Percentiles rank a stretch among this genome's conserved stretches.
Evolutionary conservation across 169 alveolate genomes (phyloP).

Genomic region (Fabrea salina): DNA sequence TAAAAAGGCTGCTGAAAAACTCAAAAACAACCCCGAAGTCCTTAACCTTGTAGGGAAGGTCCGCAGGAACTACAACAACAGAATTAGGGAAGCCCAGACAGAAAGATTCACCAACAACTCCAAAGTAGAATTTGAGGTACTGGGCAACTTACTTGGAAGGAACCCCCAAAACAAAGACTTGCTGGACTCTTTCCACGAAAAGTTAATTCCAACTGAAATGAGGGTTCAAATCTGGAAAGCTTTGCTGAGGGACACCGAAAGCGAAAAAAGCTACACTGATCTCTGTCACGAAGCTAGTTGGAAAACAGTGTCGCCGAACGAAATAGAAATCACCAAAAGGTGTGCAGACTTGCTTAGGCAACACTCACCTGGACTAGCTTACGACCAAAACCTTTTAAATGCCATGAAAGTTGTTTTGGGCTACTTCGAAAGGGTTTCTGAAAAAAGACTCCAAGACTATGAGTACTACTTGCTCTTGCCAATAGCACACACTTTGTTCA

Average conservation of each 20-base stretch:
- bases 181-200: constrained; percentile 14
- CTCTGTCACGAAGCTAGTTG: neutral
- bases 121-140: neutral
- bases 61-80: neutral
- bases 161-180: neutral
- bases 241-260: constrained; percentile 6
- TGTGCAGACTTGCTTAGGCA: constrained; percentile 12
- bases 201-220: neutral
- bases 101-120: constrained; percentile 25
- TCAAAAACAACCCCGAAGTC: neutral
- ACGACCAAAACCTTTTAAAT: neutral
- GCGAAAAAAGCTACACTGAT: constrained; percentile 5
- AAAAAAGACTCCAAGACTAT: constrained; percentile 24
- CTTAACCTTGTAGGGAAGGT: neutral
- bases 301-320: constrained; percentile 7
- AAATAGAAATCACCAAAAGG: constrained; percentile 22
- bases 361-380: constrained; percentile 26
- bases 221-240: constrained; percentile 21
- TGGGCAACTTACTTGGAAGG: constrained; percentile 15
- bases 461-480: constrained; percentile 10
- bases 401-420: constrained; percentile 21
- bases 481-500: neutral
- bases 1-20: neutral
- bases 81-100: neutral
- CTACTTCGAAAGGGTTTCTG: constrained; percentile 10